Conservation (phyloP, 2,329 filamentous ascomycete genomes). For the Alternaria metachromatica region DNA sequence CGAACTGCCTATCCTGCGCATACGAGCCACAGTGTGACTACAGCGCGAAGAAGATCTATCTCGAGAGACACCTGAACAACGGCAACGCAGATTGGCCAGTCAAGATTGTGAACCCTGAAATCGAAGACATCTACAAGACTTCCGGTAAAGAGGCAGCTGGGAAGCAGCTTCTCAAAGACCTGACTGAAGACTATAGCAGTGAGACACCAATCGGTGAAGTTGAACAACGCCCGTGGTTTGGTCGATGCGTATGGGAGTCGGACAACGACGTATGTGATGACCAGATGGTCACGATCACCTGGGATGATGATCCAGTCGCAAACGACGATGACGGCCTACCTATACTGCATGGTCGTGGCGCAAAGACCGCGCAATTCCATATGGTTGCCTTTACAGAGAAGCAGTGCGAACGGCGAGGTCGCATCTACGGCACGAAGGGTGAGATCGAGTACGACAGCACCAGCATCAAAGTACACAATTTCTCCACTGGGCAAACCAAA, state of each 20-base stretch:
- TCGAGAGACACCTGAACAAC: conserved; percentile 69
- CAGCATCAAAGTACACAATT: conserved; percentile 78
- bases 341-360: conserved; percentile 55
- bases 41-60: conserved; percentile 83
- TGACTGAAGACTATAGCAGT: conserved; percentile 64
- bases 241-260: conserved; percentile 91
- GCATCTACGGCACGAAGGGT: conserved; percentile 84
- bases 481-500: conserved; percentile 63
- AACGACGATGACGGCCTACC: conserved; percentile 21
- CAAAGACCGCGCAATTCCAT: conserved; percentile 89
- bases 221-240: conserved; percentile 72
- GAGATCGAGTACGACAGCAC: conserved; percentile 86
- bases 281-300: conserved; percentile 85
- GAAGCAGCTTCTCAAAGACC: conserved; percentile 55
- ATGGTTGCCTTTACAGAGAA: conserved; percentile 92
- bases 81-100: conserved; percentile 82
- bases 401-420: conserved; percentile 83
- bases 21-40: conserved; percentile 79
- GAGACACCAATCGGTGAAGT: conserved; percentile 60
- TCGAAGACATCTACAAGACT: conserved; percentile 72
- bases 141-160: conserved; percentile 59
- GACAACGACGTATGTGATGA: conserved; percentile 96
- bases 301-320: conserved; percentile 72
- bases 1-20: conserved; percentile 85
- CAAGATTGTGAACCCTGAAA: conserved; percentile 87